phyloP scores from a whole-genome alignment of 1,284 basidiomycete species.

The Pholiota adiposa region DNA sequence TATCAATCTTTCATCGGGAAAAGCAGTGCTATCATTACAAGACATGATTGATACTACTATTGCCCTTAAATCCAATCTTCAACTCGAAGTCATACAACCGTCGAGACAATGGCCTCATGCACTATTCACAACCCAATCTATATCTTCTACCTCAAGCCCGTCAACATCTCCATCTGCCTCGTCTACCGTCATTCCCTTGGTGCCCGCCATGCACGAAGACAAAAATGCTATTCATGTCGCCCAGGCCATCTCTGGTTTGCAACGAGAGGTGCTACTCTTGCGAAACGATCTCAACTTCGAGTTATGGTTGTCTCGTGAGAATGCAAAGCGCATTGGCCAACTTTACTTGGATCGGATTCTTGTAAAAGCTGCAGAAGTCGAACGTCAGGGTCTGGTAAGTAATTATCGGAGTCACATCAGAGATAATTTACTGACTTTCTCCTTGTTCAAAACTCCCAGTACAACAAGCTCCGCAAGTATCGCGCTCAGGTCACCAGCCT shows the following conservation, averaged over 20 bases:
- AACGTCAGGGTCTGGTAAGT: slow-evolving; percentile 79
- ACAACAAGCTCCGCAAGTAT: slow-evolving; percentile 77
- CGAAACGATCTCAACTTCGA: slow-evolving; percentile 84
- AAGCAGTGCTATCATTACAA: slow-evolving; percentile 60
- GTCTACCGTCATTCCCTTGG: slow-evolving; percentile 6
- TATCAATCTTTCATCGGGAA: slow-evolving; percentile 39
- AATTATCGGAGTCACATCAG: slow-evolving; percentile 3
- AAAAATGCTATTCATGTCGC: slow-evolving; percentile 50
- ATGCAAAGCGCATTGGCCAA: slow-evolving; percentile 77
- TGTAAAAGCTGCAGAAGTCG: slow-evolving; percentile 73
- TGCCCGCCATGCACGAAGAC: slow-evolving; percentile 22
- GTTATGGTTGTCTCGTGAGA: slow-evolving; percentile 78
- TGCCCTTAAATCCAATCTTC: slow-evolving; percentile 67
- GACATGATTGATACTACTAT: slow-evolving; percentile 74
- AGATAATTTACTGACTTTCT: not conserved
- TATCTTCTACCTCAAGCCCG: slow-evolving; percentile 11
- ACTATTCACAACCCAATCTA: slow-evolving; percentile 36
- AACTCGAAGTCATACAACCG: slow-evolving; percentile 58
- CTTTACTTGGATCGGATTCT: slow-evolving; percentile 75
- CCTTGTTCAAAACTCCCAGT: slow-evolving; percentile 47
- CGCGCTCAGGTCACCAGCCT: slow-evolving; percentile 64
- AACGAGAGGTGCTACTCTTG: slow-evolving; percentile 73
- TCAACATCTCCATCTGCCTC: not conserved
- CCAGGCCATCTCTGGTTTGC: slow-evolving; percentile 67
- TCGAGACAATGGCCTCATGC: slow-evolving; percentile 51